Evolutionary conservation across 495 filamentous ascomycete genomes (phyloP), one percentile per base, ranked within the genome.

Genomic region (Talaromyces liani): DNA sequence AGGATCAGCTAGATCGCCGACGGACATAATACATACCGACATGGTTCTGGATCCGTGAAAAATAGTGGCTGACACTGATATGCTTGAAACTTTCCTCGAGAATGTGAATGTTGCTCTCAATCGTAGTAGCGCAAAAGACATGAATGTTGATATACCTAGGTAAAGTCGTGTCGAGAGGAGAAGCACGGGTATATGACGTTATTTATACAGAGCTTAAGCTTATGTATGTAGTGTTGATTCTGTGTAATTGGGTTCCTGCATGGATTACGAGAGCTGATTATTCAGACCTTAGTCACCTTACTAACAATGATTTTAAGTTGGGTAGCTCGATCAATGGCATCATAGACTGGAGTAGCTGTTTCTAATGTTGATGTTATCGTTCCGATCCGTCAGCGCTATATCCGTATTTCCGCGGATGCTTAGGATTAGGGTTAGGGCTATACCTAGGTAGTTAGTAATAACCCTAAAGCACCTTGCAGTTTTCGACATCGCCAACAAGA

Each of bases 1-100:
- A 49, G 45, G 18, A 18, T 5, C 36, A 41, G 14, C 36, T 16
- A 16, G 36, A 41, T 16, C 36, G 36, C 54, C 18, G 18, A 10
- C 18, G n/a, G 58, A 25, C n/a, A 9, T 22, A 31, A 9, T 20
- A 36, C 72, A 58, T 76, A 80, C 78, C 58, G 78, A 70, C 78
- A 80, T 80, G 63, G 62, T 76, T 72, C 73, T 72, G 18, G 53
- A 55, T 14, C 34, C 14, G 56, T 33, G 20, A 6, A 18, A 36
- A 10, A 20, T 31, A 16, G 41, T 62, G 68, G 72, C 65, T 69
- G 71, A 66, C 64, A 71, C 12, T 64, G 51, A 64, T 59, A 63
- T 65, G 65, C 33, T 60, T 60, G 58, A 27, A 14, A 6, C 7
- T 47, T 6, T 60, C 20, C 8, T 59, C 29, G 57, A 22, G 33